phyloP scores from a whole-genome alignment of 2,329 filamentous ascomycete genomes.

The Myriosclerotinia curreyana region DNA sequence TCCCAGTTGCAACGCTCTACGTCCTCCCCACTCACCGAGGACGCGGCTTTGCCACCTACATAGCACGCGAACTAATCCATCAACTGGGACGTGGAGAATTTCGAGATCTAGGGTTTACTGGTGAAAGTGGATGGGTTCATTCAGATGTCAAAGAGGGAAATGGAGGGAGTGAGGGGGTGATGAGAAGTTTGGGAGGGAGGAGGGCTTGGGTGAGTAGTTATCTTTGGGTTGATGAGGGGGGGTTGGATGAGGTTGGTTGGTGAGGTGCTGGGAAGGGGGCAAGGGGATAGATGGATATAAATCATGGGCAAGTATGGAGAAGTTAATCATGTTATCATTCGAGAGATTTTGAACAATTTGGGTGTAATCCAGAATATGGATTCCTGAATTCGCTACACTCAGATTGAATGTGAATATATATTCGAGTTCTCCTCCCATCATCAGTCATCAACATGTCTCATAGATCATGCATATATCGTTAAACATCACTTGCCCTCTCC shows the following conservation, averaged over 20 bases:
- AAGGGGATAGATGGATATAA: neutral
- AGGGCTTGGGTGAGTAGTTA: constrained; percentile 30
- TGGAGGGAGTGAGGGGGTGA: constrained; percentile 36
- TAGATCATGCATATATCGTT: constrained; percentile 3
- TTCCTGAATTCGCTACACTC: neutral
- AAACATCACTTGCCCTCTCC: neutral
- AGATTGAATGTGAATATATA: neutral
- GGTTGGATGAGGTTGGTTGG: neutral
- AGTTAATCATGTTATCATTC: too few relatives aligned
- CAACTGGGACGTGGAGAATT: constrained; percentile 31
- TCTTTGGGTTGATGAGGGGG: constrained; percentile 32
- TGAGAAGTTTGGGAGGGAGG: constrained; percentile 33
- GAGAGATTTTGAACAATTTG: too few relatives aligned
- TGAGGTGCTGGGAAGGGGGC: too few relatives aligned
- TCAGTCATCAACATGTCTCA: constrained; percentile 1
- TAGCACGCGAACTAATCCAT: constrained; percentile 30
- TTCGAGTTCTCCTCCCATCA: neutral
- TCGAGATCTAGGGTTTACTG: constrained; percentile 33
- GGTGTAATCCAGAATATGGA: neutral
- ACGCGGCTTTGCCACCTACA: constrained; percentile 33
- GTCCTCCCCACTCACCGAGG: constrained; percentile 35
- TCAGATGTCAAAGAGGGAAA: constrained; percentile 37
- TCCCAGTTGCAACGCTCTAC: constrained; percentile 34
- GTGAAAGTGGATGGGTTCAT: constrained; percentile 36
- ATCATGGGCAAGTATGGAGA: too few relatives aligned